Percentiles rank a stretch among this genome's conserved stretches.
These are phyloP conservation scores for Coleophoma eucalyptorum DNA, from an alignment of 2,329 filamentous ascomycete genomes.

Conservation along the genomic window DNA sequence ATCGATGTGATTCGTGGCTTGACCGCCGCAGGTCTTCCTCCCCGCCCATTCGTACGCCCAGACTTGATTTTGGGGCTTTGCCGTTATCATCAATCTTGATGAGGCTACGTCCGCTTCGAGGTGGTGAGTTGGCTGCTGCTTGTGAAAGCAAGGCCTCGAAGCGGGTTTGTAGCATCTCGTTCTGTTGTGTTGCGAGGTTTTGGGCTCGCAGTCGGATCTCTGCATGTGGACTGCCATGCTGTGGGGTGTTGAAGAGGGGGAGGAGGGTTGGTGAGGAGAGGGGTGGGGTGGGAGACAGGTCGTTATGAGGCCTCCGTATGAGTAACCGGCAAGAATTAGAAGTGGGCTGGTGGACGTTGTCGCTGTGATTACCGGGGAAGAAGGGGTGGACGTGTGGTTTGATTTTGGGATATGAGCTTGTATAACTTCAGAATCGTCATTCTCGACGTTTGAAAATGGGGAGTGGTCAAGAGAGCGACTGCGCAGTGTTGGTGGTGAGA, in stretches of 20 bases:
- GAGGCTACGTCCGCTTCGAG: slow-evolving; percentile 12
- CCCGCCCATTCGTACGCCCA: slow-evolving; percentile 24
- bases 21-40: slow-evolving; percentile 28
- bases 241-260: slow-evolving; percentile 51
- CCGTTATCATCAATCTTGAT: slow-evolving; percentile 11
- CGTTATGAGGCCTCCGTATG: slow-evolving; percentile 83
- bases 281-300: slow-evolving; percentile 62
- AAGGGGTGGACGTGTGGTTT: background rate
- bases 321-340: slow-evolving; percentile 75
- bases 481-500: slow-evolving; percentile 10
- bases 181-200: slow-evolving; percentile 62
- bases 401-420: slow-evolving; percentile 3
- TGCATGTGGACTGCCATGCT: slow-evolving; percentile 52
- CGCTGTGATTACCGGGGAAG: background rate
- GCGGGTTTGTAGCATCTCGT: slow-evolving; percentile 15
- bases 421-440: slow-evolving; percentile 11
- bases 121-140: slow-evolving; percentile 1
- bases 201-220: slow-evolving; percentile 70
- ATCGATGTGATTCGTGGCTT: slow-evolving; percentile 29
- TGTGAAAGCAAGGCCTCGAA: slow-evolving; percentile 10
- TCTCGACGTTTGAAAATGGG: slow-evolving; percentile 2
- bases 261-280: slow-evolving; percentile 34
- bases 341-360: slow-evolving; percentile 17
- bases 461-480: slow-evolving; percentile 2
- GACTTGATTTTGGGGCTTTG: slow-evolving; percentile 11